Evolutionary conservation across 352 stramenopile species (phyloP).

Genomic region (Phytopythium aichiense): DNA sequence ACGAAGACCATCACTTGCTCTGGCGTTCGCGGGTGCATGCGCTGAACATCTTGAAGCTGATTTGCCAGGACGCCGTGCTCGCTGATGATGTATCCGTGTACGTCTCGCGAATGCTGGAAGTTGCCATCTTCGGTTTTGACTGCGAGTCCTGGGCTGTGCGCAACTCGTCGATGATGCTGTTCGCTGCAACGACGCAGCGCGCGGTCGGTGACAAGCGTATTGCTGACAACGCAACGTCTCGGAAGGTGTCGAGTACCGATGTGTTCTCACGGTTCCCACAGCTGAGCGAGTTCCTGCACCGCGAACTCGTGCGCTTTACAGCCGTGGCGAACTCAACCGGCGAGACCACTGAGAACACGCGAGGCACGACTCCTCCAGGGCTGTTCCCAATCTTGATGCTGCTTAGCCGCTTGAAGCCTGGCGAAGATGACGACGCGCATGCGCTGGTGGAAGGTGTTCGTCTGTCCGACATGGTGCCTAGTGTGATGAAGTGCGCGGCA

Average conservation of each 20-base stretch:
- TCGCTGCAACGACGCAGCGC: constrained; percentile 73
- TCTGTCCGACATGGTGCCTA: constrained; percentile 47
- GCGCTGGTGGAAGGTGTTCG: constrained; percentile 14
- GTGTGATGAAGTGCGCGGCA: constrained; percentile 62
- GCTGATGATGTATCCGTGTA: constrained; percentile 80
- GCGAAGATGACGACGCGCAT: constrained; percentile 38
- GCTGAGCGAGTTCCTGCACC: constrained; percentile 57
- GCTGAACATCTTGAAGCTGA: constrained; percentile 89
- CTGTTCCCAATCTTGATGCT: constrained; percentile 80
- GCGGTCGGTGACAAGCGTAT: constrained; percentile 83
- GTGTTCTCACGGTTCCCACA: constrained; percentile 80
- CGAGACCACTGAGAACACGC: not conserved
- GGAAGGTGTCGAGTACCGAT: constrained; percentile 62
- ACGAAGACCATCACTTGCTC: constrained; percentile 44
- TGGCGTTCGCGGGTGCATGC: constrained; percentile 82
- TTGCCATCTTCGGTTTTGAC: constrained; percentile 82
- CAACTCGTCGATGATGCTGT: constrained; percentile 92
- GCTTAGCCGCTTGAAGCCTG: constrained; percentile 64
- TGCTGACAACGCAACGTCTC: constrained; percentile 56
- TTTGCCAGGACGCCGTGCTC: constrained; percentile 85
- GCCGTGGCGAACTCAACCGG: constrained; percentile 12
- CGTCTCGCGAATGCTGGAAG: constrained; percentile 82
- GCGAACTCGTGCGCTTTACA: constrained; percentile 40
- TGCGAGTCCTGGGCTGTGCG: constrained; percentile 83
- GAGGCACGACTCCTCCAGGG: constrained; percentile 40